Percentiles rank a stretch among this genome's conserved stretches.
Conservation (phyloP, 2,329 filamentous ascomycete genomes). For the Aspergillus novoparasiticus region DNA sequence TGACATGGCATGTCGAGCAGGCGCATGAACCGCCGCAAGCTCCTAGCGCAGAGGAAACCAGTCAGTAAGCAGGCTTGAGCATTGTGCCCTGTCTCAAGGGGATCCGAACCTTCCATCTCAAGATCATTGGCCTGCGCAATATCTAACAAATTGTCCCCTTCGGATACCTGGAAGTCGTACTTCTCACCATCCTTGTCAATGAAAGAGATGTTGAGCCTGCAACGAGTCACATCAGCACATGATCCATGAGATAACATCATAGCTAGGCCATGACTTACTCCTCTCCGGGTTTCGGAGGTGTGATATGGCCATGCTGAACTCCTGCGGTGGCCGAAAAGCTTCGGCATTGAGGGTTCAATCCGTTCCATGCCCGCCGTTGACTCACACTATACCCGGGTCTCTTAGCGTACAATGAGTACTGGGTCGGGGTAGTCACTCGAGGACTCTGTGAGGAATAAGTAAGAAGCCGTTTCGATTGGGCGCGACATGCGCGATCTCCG, state of each 20-base stretch:
- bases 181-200: conserved; percentile 84
- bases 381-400: conserved; percentile 16
- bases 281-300: conserved; percentile 83
- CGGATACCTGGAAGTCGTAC: conserved; percentile 75
- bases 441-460: conserved; percentile 26
- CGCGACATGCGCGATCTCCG: conserved; percentile 49
- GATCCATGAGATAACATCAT: background rate
- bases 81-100: background rate
- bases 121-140: conserved; percentile 93
- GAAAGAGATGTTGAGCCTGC: conserved; percentile 84
- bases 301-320: conserved; percentile 74
- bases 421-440: conserved; percentile 18
- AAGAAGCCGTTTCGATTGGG: conserved; percentile 33
- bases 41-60: conserved; percentile 46
- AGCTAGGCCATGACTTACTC: conserved; percentile 63
- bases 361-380: conserved; percentile 19
- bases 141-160: conserved; percentile 91
- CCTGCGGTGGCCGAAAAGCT: conserved; percentile 67
- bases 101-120: conserved; percentile 83
- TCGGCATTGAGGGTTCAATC: conserved; percentile 40
- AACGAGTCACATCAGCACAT: background rate
- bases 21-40: conserved; percentile 94
- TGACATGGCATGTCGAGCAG: conserved; percentile 90
- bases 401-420: conserved; percentile 12
- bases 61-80: background rate